Conservation (phyloP, 345 rosid genomes). For the Noccaea bulbosa region DNA sequence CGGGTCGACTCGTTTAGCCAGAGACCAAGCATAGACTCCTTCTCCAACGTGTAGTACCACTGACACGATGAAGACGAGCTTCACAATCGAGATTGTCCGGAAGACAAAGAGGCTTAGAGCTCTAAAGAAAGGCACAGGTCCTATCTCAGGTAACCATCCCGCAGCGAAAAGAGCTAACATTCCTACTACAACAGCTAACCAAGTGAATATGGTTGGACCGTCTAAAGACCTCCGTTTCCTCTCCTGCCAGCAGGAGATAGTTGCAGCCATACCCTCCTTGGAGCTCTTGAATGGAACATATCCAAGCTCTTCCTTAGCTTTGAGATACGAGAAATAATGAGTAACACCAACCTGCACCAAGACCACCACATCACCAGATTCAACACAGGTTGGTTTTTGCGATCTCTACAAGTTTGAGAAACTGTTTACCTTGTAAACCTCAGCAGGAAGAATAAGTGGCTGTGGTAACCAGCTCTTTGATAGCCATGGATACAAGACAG, state of each 20-base stretch:
- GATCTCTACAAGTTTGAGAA: constrained; percentile 17
- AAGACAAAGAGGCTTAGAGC: constrained; percentile 58
- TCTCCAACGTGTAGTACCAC: constrained; percentile 55
- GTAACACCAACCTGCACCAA: constrained; percentile 81
- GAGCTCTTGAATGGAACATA: constrained; percentile 83
- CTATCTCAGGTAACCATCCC: constrained; percentile 69
- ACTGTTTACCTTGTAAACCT: constrained; percentile 77
- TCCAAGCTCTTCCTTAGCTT: constrained; percentile 90
- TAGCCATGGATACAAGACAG: constrained; percentile 80
- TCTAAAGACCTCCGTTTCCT: constrained; percentile 67
- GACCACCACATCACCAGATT: constrained; percentile 9
- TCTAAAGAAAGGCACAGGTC: constrained; percentile 64
- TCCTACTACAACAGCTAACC: constrained; percentile 61
- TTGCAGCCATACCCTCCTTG: constrained; percentile 85
- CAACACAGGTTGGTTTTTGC: constrained; percentile 15
- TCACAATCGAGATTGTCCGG: constrained; percentile 53
- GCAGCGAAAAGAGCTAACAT: constrained; percentile 53
- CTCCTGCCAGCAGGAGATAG: constrained; percentile 76
- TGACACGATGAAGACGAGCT: constrained; percentile 49
- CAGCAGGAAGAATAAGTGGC: constrained; percentile 86
- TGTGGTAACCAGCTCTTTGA: constrained; percentile 84
- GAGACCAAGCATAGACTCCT: constrained; percentile 61
- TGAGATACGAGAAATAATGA: constrained; percentile 85
- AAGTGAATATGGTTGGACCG: constrained; percentile 64
- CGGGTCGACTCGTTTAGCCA: constrained; percentile 73